Conservation (phyloP, 495 filamentous ascomycete species). For the Penicillium daleae region DNA sequence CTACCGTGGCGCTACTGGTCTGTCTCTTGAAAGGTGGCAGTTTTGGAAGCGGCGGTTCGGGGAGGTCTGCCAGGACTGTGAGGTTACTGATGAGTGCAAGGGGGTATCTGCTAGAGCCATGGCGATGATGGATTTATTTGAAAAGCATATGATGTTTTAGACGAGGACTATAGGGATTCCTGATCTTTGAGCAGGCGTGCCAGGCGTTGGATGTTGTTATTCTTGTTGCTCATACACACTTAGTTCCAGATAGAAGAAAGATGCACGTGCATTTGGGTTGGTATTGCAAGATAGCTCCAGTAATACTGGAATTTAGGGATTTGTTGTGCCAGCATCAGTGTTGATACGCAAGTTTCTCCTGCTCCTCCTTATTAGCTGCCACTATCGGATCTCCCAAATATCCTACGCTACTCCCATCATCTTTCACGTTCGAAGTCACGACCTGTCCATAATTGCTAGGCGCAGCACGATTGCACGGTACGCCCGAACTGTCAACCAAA, state of each 20-base stretch:
- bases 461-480: slow-evolving; percentile 32
- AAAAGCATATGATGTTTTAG: slow-evolving; percentile 8
- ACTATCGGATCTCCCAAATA: not conserved
- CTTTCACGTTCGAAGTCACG: slow-evolving; percentile 25
- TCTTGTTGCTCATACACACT: not conserved
- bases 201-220: no score
- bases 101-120: not conserved
- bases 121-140: slow-evolving; percentile 9
- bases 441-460: slow-evolving; percentile 29
- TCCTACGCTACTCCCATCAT: slow-evolving; percentile 1
- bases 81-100: slow-evolving; percentile 8
- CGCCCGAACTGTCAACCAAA: slow-evolving; percentile 22
- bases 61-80: not conserved
- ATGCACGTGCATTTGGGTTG: not conserved
- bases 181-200: not conserved
- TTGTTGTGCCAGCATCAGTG: not conserved
- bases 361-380: slow-evolving; percentile 5
- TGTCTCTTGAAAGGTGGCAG: slow-evolving; percentile 7
- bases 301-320: not conserved
- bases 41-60: slow-evolving; percentile 5
- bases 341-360: slow-evolving; percentile 6
- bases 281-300: not conserved
- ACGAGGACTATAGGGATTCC: not conserved
- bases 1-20: not conserved
- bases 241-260: slow-evolving; percentile 15